Conservation (phyloP, 169 alveolate species). For the Plasmodium inui region DNA sequence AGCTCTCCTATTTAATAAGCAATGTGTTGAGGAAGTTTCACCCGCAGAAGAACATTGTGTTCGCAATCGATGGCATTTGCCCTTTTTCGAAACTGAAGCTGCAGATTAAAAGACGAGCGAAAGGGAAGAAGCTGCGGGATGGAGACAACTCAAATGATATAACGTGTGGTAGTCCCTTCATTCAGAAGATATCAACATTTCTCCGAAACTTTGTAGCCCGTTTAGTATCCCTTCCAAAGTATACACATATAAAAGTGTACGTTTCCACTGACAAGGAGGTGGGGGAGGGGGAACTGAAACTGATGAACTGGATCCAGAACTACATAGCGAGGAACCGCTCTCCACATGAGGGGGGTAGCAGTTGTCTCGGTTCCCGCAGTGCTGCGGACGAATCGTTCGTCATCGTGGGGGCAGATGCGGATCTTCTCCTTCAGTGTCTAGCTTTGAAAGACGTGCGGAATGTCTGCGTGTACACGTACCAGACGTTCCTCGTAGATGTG, state of each 20-base stretch:
- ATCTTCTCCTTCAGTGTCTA: slow-evolving; percentile 76
- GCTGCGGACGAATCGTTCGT: slow-evolving; percentile 69
- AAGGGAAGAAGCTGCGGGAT: background rate
- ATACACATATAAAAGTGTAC: slow-evolving; percentile 44
- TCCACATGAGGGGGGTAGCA: background rate
- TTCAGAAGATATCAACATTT: slow-evolving; percentile 53
- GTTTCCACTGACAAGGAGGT: slow-evolving; percentile 74
- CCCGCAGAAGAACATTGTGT: slow-evolving; percentile 73
- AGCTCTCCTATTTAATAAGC: slow-evolving; percentile 64
- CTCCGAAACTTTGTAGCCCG: slow-evolving; percentile 65
- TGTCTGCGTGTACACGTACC: slow-evolving; percentile 77
- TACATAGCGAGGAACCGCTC: background rate
- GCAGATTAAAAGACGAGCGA: slow-evolving; percentile 75
- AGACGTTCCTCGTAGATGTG: slow-evolving; percentile 20
- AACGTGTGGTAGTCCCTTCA: slow-evolving; percentile 79
- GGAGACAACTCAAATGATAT: slow-evolving; percentile 55
- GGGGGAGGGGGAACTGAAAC: slow-evolving; percentile 83
- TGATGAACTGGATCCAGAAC: slow-evolving; percentile 77
- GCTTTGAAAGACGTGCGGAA: slow-evolving; percentile 75
- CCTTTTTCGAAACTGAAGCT: slow-evolving; percentile 79
- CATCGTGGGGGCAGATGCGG: slow-evolving; percentile 82
- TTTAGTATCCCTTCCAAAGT: slow-evolving; percentile 31
- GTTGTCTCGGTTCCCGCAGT: background rate
- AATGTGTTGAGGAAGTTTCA: slow-evolving; percentile 59
- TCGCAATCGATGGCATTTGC: slow-evolving; percentile 82